Percentiles rank a stretch among this genome's conserved stretches.
phyloP scores from a whole-genome alignment of 2,329 filamentous ascomycete genomes.

The Chalara sp. region DNA sequence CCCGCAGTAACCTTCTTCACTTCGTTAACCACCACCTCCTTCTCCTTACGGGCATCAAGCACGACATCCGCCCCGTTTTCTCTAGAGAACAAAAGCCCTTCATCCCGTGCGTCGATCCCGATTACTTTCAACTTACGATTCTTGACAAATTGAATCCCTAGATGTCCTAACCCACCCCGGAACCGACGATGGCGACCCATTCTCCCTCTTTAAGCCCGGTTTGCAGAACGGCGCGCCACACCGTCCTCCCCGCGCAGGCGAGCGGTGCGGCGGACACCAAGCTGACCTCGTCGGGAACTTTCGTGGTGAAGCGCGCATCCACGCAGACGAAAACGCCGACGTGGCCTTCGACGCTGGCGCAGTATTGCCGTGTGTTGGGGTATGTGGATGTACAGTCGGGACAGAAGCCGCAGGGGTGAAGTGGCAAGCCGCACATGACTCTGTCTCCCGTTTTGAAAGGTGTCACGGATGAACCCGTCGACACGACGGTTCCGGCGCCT shows the following conservation, averaged over 20 bases:
- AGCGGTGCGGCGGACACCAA: conserved; percentile 42
- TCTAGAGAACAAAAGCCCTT: conserved; percentile 40
- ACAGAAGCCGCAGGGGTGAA: conserved; percentile 47
- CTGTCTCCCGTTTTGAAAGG: conserved; percentile 36
- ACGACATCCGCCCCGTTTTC: conserved; percentile 43
- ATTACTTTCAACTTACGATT: neutral
- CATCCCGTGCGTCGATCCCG: conserved; percentile 44
- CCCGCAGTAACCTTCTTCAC: conserved; percentile 42
- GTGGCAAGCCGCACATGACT: conserved; percentile 48
- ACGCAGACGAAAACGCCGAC: conserved; percentile 37
- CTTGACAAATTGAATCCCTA: neutral
- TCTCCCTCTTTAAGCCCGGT: conserved; percentile 5
- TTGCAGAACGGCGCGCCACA: conserved; percentile 33
- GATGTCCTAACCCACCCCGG: neutral
- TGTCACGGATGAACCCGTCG: conserved; percentile 28
- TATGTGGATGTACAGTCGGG: conserved; percentile 39
- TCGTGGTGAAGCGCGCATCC: neutral
- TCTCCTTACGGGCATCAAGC: conserved; percentile 42
- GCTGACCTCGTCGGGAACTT: neutral
- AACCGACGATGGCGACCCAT: neutral
- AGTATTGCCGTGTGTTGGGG: conserved; percentile 47
- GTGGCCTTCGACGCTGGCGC: conserved; percentile 35
- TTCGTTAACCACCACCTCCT: conserved; percentile 39
- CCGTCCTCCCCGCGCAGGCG: conserved; percentile 42
- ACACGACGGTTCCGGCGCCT: conserved; percentile 24